Evolutionary conservation across 805 yeast genomes (phyloP).

Genomic region (Myxozyma sirexii): DNA sequence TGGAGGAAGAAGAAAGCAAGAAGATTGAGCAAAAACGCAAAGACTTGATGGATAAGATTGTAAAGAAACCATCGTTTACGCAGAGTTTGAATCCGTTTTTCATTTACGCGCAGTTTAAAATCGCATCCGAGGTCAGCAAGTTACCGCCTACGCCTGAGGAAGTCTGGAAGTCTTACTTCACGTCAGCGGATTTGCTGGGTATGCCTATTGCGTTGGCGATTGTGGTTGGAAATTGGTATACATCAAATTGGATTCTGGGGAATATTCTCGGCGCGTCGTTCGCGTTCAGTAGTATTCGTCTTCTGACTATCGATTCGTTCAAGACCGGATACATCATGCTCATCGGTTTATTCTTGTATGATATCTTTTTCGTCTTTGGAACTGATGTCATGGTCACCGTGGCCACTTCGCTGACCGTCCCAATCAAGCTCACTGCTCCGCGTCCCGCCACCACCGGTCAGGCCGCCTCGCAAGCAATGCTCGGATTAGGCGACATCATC

Average conservation of each 20-base stretch:
- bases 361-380: constrained; percentile 67
- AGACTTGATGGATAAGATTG: constrained; percentile 14
- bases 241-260: constrained; percentile 51
- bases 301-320: constrained; percentile 49
- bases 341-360: constrained; percentile 58
- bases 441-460: constrained; percentile 33
- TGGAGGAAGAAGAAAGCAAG: constrained; percentile 16
- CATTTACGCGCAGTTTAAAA: constrained; percentile 9
- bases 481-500: constrained; percentile 70
- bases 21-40: constrained; percentile 12
- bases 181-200: constrained; percentile 30
- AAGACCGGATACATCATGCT: constrained; percentile 52
- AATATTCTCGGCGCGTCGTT: constrained; percentile 50
- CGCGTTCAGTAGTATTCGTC: constrained; percentile 50
- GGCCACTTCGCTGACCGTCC: constrained; percentile 58
- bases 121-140: constrained; percentile 15
- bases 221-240: constrained; percentile 36
- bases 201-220: constrained; percentile 32
- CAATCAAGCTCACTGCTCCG: constrained; percentile 55
- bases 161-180: constrained; percentile 16
- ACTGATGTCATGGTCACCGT: constrained; percentile 65
- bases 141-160: constrained; percentile 24
- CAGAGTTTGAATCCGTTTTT: constrained; percentile 20
- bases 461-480: constrained; percentile 38
- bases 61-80: constrained; percentile 13